Base-by-base conservation (phyloP, 2,329 filamentous ascomycete species). In the Aspergillus sp. region DNA sequence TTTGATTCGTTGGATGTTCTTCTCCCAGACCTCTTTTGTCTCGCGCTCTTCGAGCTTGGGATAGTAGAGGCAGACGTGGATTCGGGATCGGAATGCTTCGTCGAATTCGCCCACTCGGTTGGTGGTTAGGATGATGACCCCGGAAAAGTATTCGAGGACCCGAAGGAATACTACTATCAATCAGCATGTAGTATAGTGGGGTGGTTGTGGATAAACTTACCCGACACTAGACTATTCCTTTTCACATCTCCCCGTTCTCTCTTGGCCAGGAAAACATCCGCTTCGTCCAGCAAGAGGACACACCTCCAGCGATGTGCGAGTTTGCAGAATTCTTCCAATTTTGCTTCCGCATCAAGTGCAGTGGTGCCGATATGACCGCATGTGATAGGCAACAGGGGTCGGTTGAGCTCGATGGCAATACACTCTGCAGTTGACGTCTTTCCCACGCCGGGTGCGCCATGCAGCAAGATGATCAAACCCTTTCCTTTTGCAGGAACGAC, bases 331-430 rank as follows among this genome's bases (percentile, higher is more conserved):
- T 76, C 69, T 56, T 68, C 71, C 1, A 79, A 65, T 0, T 64
- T 68, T 0, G 53, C 53, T 60, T 79, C 76, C 2, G 79, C 73
- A 1, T 74, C 69, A 3, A 65, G 56, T 0, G 77, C 71, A 0
- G 70, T 73, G n/a, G 74, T 60, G 13, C 76, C 74, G 0, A 78
- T 69, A 51, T 80, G 76, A 43, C 78, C 78, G 10, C 76, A 79
- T 0, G 78, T 80, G 48, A 82, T 77, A 7, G 72, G 68, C 42
- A 79, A 49, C 9, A 52, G 32, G 11, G 50, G 50, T 9, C 42
- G 47, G 24, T 44, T 43, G 13, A 47, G 33, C 19, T 30, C 38
- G 19, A 43, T 14, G 5, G 50, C 45, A 19, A 52, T 36, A 3
- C 24, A 45, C 14, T 52, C 50, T 17, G 50, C 50, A 2, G 50